Percentiles rank a stretch among this genome's conserved stretches.
phyloP scores from a whole-genome alignment of 192 early-diverging fungal species.

The Spinellus fusiger region DNA sequence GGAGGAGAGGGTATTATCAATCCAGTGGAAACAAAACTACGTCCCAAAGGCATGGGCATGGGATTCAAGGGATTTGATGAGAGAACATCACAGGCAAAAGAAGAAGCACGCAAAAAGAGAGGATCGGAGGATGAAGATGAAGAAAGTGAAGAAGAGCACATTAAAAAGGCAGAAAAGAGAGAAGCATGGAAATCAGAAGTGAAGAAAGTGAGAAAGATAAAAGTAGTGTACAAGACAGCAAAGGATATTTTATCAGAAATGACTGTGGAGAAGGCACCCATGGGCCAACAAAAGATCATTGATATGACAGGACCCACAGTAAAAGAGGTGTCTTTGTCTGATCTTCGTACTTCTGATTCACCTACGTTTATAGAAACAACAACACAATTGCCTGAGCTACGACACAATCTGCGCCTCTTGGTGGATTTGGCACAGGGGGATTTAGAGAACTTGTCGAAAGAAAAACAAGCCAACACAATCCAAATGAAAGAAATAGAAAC shows the following conservation, averaged over 20 bases:
- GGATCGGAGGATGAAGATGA: conserved; percentile 28
- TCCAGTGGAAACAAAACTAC: conserved; percentile 83
- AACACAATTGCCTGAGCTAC: conserved; percentile 64
- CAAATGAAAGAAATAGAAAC: conserved; percentile 33
- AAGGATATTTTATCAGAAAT: conserved; percentile 63
- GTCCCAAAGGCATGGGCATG: conserved; percentile 77
- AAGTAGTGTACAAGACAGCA: conserved; percentile 67
- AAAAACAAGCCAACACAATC: conserved; percentile 45
- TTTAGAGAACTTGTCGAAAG: conserved; percentile 55
- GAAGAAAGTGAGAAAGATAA: conserved; percentile 24
- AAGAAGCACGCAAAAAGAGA: conserved; percentile 38
- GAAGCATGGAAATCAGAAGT: conserved; percentile 43
- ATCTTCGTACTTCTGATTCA: conserved; percentile 42
- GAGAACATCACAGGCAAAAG: conserved; percentile 58
- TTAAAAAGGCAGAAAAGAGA: conserved; percentile 26
- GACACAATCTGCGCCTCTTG: conserved; percentile 70
- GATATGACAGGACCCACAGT: conserved; percentile 77
- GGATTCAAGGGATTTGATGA: conserved; percentile 79
- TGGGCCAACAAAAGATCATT: conserved; percentile 61
- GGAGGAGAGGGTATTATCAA: conserved; percentile 83
- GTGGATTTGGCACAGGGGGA: conserved; percentile 66
- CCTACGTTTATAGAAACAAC: conserved; percentile 42
- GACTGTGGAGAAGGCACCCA: conserved; percentile 22
- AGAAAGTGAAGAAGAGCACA: conserved; percentile 15
- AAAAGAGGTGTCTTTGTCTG: conserved; percentile 39